phyloP scores from a whole-genome alignment of 23 red algal genomes.

The Chondrus crispus region DNA sequence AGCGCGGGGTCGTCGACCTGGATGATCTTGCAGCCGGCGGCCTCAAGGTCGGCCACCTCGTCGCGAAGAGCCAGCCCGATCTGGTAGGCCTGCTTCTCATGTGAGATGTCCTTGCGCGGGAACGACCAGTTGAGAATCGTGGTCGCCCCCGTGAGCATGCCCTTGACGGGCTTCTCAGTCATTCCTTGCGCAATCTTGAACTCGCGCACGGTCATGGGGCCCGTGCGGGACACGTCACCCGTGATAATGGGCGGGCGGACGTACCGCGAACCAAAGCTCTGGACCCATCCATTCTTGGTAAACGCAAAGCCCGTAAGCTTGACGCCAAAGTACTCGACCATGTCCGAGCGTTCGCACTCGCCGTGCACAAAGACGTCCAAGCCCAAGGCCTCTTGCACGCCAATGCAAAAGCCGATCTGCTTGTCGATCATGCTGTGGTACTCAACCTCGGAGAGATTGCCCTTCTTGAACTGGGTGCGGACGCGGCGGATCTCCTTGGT shows the following conservation, averaged over 20 bases:
- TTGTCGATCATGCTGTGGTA: conserved; percentile 60
- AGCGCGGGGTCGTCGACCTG: conserved; percentile 95
- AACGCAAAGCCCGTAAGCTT: conserved; percentile 80
- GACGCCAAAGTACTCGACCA: conserved; percentile 96
- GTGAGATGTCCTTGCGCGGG: conserved; percentile 80
- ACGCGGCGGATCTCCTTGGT: conserved; percentile 61
- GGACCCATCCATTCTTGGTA: conserved; percentile 88
- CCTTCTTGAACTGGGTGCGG: conserved; percentile 54
- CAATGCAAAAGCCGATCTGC: conserved; percentile 56
- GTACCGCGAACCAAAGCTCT: conserved; percentile 78
- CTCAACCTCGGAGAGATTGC: conserved; percentile 55
- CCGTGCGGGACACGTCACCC: conserved; percentile 77
- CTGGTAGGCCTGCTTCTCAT: conserved; percentile 75
- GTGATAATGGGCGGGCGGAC: conserved; percentile 89
- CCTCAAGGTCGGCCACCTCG: conserved; percentile 84
- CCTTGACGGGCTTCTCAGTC: conserved; percentile 82
- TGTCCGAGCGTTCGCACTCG: conserved; percentile 89
- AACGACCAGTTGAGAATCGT: conserved; percentile 95
- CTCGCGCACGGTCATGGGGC: conserved; percentile 78
- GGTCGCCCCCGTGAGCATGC: conserved; percentile 91
- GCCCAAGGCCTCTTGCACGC: conserved; percentile 67
- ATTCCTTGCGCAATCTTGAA: conserved; percentile 73
- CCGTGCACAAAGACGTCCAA: conserved; percentile 93
- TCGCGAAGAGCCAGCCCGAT: conserved; percentile 78
- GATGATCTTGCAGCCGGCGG: conserved; percentile 66